Evolutionary conservation across 306 rosid species (phyloP), one percentile per base, ranked within the genome.

Genomic region (Luffa acutangula): DNA sequence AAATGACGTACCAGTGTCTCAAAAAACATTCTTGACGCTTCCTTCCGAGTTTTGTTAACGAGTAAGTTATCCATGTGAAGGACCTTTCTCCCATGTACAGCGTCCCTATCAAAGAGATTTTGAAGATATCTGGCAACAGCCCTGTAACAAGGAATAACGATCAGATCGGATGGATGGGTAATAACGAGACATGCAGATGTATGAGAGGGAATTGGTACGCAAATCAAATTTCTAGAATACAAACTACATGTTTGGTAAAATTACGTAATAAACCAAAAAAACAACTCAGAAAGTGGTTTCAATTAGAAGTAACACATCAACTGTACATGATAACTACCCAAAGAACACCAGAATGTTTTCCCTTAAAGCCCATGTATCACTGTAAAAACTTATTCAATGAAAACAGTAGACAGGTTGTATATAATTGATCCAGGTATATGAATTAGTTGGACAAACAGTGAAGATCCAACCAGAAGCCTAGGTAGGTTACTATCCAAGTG

Each of bases 101-200:
- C 81, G 82, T 93, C 98, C 85, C 93, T 91, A 51, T 90, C 94
- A 84, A 96, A 93, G 85, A 85, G 80, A 63, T 82, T 88, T 85
- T 96, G 99, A 71, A 96, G 96, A 86, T 96, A 96, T 83, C 92
- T 96, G 74, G 96, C 97, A 84, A 96, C 99, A 81, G 96, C 94
- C 90, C 99, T 88, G 83, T 31, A 84, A 74, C 82, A 46, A 80
- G 65, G 62, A 67, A 79, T 37, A 36, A 21, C 6, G 65, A 79
- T 78, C 51, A 84, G 81, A 33, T 79, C 64, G 65, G 71, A 64
- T n/a, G 49, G 20, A 58, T 13, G 7, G 21, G 41, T 17, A 65
- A 65, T 31, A 62, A 73, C 48, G 17, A 48, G 60, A 20, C 77
- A n/a, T 18, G 11, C 4, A 37, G 20, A 46, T n/a, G 25, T 34